phyloP scores from a whole-genome alignment of 75 land plant species.

The Gnetum montanum region DNA sequence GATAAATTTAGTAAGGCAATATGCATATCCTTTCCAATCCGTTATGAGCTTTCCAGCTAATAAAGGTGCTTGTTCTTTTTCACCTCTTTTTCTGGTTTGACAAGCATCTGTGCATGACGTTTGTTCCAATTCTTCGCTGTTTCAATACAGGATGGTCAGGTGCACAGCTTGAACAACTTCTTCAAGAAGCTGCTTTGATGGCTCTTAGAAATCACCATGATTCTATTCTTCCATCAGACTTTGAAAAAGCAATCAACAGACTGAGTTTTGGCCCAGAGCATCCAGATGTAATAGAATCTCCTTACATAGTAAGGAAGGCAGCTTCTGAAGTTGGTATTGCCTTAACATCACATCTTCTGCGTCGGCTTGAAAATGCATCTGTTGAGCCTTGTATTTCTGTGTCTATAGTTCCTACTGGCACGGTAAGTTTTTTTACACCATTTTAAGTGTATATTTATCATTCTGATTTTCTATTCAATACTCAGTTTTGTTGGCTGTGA shows the following conservation, averaged over 20 bases:
- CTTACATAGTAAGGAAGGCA: constrained; percentile 80
- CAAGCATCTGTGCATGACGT: too few relatives aligned
- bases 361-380: constrained; percentile 64
- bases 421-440: constrained; percentile 24
- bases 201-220: constrained; percentile 72
- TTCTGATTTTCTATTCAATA: not conserved
- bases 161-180: constrained; percentile 82
- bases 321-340: constrained; percentile 76
- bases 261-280: constrained; percentile 78
- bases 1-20: too few relatives aligned
- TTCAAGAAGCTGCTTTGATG: constrained; percentile 90
- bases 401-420: constrained; percentile 78
- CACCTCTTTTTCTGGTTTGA: too few relatives aligned
- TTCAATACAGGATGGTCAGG: constrained; percentile 75
- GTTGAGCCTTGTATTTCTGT: constrained; percentile 70
- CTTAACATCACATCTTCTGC: constrained; percentile 73
- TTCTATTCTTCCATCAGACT: constrained; percentile 50
- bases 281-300: constrained; percentile 46
- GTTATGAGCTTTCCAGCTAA: too few relatives aligned
- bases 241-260: constrained; percentile 88
- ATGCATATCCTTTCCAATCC: too few relatives aligned
- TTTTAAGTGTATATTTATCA: not conserved
- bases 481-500: not conserved
- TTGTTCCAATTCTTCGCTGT: too few relatives aligned
- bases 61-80: too few relatives aligned